Conservation (phyloP, 495 filamentous ascomycete genomes). For the Bacidia gigantensis region DNA sequence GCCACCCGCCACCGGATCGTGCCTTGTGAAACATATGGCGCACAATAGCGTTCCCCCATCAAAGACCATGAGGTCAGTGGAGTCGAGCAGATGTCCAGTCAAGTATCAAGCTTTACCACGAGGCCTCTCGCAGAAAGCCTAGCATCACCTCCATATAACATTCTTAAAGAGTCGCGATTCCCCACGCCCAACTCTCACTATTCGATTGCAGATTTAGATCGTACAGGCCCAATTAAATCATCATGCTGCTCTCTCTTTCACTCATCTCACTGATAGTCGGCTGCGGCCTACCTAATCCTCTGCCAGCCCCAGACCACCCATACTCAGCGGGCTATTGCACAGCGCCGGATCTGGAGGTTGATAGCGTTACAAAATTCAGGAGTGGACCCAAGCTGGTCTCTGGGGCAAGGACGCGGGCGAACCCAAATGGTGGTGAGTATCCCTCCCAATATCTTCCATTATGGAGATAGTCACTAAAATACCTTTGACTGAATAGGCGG, state of each 20-base stretch:
- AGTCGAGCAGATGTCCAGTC: no score
- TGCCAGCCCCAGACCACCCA: conserved; percentile 1
- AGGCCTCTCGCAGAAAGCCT: no score
- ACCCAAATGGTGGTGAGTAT: conserved; percentile 6
- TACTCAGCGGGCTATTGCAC: conserved; percentile 1
- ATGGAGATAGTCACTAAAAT: background rate
- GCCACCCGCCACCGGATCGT: no score
- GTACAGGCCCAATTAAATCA: no score
- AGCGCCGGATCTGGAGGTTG: background rate
- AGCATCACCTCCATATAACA: background rate
- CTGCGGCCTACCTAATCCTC: background rate
- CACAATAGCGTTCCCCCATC: no score
- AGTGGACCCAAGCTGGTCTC: conserved; percentile 3
- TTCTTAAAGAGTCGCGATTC: background rate
- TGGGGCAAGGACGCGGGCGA: conserved; percentile 5
- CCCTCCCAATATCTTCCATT: background rate
- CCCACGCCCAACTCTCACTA: background rate
- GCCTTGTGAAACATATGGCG: no score
- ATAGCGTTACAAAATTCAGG: conserved; percentile 1
- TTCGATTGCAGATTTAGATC: background rate
- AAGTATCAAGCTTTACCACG: no score
- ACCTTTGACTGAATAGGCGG: background rate
- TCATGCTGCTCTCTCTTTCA: background rate
- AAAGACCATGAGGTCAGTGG: no score
- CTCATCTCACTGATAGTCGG: background rate